Percentiles rank a stretch among this genome's conserved stretches.
These are phyloP conservation scores for Lactarius pseudohatsudake DNA, from an alignment of 768 basidiomycete species.

Conservation along the genomic window DNA sequence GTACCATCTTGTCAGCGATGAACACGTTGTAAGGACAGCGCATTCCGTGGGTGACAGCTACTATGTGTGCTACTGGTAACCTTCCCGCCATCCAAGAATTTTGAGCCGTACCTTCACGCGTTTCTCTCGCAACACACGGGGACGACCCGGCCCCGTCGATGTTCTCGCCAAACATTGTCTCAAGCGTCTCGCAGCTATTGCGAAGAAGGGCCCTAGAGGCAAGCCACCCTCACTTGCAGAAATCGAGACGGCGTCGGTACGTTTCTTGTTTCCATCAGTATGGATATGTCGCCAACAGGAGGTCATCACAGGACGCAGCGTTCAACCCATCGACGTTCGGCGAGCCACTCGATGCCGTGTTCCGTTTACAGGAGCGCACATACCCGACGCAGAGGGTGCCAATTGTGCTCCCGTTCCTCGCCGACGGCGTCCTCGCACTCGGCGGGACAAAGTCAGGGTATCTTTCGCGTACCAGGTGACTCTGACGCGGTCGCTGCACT, in stretches of 20 bases:
- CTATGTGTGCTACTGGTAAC: slow-evolving; percentile 87
- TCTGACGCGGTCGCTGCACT: slow-evolving; percentile 84
- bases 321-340: slow-evolving; percentile 96
- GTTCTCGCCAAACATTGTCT: slow-evolving; percentile 90
- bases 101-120: slow-evolving; percentile 78
- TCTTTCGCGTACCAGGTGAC: slow-evolving; percentile 92
- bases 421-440: slow-evolving; percentile 86
- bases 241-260: slow-evolving; percentile 87
- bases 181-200: slow-evolving; percentile 69
- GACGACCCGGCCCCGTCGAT: slow-evolving; percentile 73
- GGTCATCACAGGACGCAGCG: slow-evolving; percentile 67
- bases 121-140: slow-evolving; percentile 72
- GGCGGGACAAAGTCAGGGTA: slow-evolving; percentile 81
- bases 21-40: slow-evolving; percentile 58
- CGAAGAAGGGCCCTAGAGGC: slow-evolving; percentile 83
- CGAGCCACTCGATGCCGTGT: slow-evolving; percentile 81
- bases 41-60: slow-evolving; percentile 92
- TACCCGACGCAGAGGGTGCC: slow-evolving; percentile 86
- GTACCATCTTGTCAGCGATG: neutral
- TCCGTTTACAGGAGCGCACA: slow-evolving; percentile 79
- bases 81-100: slow-evolving; percentile 92
- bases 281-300: slow-evolving; percentile 15
- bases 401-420: slow-evolving; percentile 91
- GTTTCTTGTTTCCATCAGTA: slow-evolving; percentile 31
- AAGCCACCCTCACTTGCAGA: slow-evolving; percentile 80